phyloP scores from a whole-genome alignment of 2,329 filamentous ascomycete species.

The Fusarium mangiferae region DNA sequence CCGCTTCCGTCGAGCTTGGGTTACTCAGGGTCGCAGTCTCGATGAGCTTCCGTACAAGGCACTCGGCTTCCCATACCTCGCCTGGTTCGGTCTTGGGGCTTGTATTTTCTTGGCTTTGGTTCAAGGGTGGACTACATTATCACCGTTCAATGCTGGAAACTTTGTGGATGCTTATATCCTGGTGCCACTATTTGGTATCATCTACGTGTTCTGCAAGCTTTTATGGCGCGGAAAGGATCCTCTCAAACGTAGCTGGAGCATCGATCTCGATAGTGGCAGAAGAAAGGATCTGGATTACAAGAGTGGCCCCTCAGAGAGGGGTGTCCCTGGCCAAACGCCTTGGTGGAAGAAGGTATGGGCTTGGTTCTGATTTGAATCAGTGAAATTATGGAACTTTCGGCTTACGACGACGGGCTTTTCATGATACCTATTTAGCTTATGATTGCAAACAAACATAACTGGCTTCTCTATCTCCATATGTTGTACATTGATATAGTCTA shows the following conservation, averaged over 20 bases:
- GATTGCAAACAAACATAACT: background rate
- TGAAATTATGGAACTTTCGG: background rate
- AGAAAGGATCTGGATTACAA: conserved; percentile 64
- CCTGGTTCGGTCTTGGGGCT: conserved; percentile 67
- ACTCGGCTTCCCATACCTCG: conserved; percentile 65
- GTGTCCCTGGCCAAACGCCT: conserved; percentile 43
- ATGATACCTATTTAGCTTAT: background rate
- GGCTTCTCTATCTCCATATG: background rate
- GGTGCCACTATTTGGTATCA: conserved; percentile 67
- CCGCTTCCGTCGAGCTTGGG: conserved; percentile 74
- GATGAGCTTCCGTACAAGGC: conserved; percentile 67
- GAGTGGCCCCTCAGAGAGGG: conserved; percentile 46
- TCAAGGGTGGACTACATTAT: conserved; percentile 69
- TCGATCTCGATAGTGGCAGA: conserved; percentile 67
- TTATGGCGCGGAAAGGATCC: conserved; percentile 61
- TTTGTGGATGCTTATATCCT: conserved; percentile 74
- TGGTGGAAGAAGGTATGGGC: conserved; percentile 58
- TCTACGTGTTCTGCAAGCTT: conserved; percentile 66
- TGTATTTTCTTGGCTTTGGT: conserved; percentile 70
- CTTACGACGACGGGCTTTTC: no score
- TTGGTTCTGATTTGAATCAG: conserved; percentile 50
- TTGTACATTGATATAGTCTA: background rate
- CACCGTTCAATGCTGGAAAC: conserved; percentile 66
- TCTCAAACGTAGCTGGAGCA: conserved; percentile 60
- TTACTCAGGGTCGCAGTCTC: conserved; percentile 63